Percentiles rank a stretch among this genome's conserved stretches.
Evolutionary conservation across 2,329 filamentous ascomycete species (phyloP).

Genomic region (Penicillium sp.): DNA sequence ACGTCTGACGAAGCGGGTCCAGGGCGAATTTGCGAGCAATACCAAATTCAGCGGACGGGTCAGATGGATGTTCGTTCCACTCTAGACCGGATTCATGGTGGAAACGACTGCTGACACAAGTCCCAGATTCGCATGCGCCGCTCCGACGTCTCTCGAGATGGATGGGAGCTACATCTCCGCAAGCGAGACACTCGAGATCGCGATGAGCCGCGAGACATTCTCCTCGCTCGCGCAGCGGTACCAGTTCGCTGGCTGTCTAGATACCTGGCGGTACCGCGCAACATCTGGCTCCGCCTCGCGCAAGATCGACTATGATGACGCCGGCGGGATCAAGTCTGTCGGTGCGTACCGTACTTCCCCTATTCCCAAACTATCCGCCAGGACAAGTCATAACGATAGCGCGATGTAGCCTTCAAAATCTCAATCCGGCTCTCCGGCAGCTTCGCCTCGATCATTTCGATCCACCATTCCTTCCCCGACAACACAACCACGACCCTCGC

Average conservation of each 20-base stretch:
- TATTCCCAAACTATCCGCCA: no score
- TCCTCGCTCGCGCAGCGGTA: not conserved
- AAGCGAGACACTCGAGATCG: slow-evolving; percentile 2
- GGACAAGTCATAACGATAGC: not conserved
- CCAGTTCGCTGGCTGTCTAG: not conserved
- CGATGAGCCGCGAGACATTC: slow-evolving; percentile 2
- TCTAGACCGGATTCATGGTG: no score
- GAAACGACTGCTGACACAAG: not conserved
- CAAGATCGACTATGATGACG: not conserved
- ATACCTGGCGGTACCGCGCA: slow-evolving; percentile 8
- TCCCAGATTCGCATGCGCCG: slow-evolving; percentile 5
- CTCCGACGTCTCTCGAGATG: not conserved
- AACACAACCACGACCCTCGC: not conserved
- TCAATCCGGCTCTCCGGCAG: slow-evolving; percentile 11
- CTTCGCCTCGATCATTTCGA: slow-evolving; percentile 9
- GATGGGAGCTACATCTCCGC: slow-evolving; percentile 1
- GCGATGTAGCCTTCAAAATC: not conserved
- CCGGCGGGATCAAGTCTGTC: not conserved
- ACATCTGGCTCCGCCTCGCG: not conserved
- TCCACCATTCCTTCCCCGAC: not conserved
- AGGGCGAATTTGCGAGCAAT: not conserved
- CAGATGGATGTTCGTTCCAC: not conserved
- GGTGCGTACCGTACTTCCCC: not conserved
- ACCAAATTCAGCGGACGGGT: not conserved
- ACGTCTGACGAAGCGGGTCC: no score